Evolutionary conservation across 2,329 filamentous ascomycete species (phyloP), one percentile per base, ranked within the genome.

Genomic region (Talaromyces rugulosus): DNA sequence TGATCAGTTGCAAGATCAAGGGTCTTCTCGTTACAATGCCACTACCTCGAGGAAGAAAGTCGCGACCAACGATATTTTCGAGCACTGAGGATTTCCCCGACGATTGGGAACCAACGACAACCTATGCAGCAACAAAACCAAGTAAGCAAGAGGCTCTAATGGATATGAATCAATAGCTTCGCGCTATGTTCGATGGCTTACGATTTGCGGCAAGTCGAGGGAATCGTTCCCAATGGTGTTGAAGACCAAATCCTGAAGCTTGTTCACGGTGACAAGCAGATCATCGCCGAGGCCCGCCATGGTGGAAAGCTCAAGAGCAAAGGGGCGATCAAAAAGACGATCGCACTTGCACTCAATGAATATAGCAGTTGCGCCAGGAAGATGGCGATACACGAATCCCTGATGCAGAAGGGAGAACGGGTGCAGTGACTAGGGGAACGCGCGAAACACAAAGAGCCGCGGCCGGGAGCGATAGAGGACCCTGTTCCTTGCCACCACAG

Each of bases 171-270:
- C 7, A 14, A 36, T 36, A 36, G 34, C 34, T 16, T 27, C 23
- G 31, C 47, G 27, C 5, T 44, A 53, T n/a, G 27, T 23, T 31
- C 27, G 27, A 52, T 27, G 18, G 81, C 87, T 74, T 88, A 97
- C 95, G 84, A 99, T 99, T 81, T 99, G 95, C 63, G 95, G 95
- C 62, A 99, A 83, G 79, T 99, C 95, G 64, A 99, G 85, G 59
- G 94, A 98, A 78, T 99, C 95, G 82, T 93, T 98, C 79, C 95
- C 95, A 78, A 99, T 99, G 69, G 95, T 99, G 81, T 99, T 99
- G 83, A 99, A 99, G 73, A 99, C 95, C 74, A 99, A 81, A 79
- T 98, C 95, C 80, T 99, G 95, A 73, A 99, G 85, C 83, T 96
- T 96, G 84, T 99, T 99, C 81, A 99, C 95, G 67, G 92, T 96